Evolutionary conservation across 2,329 filamentous ascomycete genomes (phyloP), one percentile per base, ranked within the genome.

Genomic region (Bisporella sp.): DNA sequence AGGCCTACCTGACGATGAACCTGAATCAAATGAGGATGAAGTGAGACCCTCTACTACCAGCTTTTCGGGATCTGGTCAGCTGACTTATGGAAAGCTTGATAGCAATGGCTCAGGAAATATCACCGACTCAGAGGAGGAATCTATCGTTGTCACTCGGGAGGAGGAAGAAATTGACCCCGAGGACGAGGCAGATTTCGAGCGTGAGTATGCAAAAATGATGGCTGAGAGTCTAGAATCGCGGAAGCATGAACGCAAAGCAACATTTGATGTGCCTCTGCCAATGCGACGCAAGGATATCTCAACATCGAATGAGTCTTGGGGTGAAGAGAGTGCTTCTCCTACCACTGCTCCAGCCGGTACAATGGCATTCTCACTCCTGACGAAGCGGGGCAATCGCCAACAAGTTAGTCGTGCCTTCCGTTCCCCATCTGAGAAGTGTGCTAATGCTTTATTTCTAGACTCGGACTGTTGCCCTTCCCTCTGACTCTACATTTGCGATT

Each of bases 201-300:
- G 92, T 61, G 93, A 97, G 69, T 93, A 96, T 67, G 91, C 93
- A 37, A 96, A 95, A 69, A 87, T 99, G 81, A 97, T 99, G 92
- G 81, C 91, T 46, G 93, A 99, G 68, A 96, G 92, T 71, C 73
- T 96, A 62, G 93, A 99, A 59, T 95, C 92, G 4, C 83, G 93
- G 60, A 96, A 96, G 62, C 95, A 96, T 59, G 93, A 99, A 64
- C 87, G 93, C 55, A 96, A 96, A 70, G 83, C 88, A 31, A 78
- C 93, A 47, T 96, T 99, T 63, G 95, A 99, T 66, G 89, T 97
- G n/a, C 90, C 95, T 1, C 73, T 99, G n/a, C 93, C 93, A 0
- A 91, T 99, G 71, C 86, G 89, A 50, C 67, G 78, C 30, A 84
- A 82, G 66, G 74, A 73, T 46, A 84, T 87, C 31, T 87, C 91